Percentiles rank a stretch among this genome's conserved stretches.
Conservation (phyloP, 1,284 basidiomycete genomes). For the Irpex lacteus region DNA sequence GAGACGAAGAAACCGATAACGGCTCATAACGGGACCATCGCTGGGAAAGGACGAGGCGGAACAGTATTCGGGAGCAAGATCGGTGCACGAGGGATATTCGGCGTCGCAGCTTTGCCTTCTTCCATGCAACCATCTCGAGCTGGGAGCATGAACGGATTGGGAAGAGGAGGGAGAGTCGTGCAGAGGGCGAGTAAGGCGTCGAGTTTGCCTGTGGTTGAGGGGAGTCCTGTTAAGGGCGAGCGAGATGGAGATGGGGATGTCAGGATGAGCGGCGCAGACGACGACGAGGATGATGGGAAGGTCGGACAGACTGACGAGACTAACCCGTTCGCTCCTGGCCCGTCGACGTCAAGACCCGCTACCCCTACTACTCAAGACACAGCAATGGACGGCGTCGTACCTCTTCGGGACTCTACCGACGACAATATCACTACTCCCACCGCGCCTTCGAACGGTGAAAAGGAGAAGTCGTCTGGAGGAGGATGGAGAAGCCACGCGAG, state of each 20-base stretch:
- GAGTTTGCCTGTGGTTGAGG: conserved; percentile 43
- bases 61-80: conserved; percentile 12
- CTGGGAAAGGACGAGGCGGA: conserved; percentile 15
- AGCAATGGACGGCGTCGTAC: not conserved
- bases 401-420: conserved; percentile 18
- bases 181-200: conserved; percentile 62
- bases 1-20: conserved; percentile 15
- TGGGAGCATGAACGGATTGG: not conserved
- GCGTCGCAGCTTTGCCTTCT: conserved; percentile 15
- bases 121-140: conserved; percentile 4
- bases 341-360: not conserved
- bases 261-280: not conserved
- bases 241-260: conserved; percentile 1
- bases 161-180: conserved; percentile 25
- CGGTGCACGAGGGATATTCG: conserved; percentile 13
- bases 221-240: conserved; percentile 33
- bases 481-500: conserved; percentile 38
- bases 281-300: not conserved
- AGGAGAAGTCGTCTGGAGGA: conserved; percentile 14
- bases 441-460: not conserved
- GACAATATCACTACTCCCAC: conserved; percentile 17
- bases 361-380: not conserved
- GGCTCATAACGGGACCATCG: conserved; percentile 15
- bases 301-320: not conserved
- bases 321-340: not conserved